phyloP scores from a whole-genome alignment of 2,329 filamentous ascomycete species.

The Colletotrichum filicis region DNA sequence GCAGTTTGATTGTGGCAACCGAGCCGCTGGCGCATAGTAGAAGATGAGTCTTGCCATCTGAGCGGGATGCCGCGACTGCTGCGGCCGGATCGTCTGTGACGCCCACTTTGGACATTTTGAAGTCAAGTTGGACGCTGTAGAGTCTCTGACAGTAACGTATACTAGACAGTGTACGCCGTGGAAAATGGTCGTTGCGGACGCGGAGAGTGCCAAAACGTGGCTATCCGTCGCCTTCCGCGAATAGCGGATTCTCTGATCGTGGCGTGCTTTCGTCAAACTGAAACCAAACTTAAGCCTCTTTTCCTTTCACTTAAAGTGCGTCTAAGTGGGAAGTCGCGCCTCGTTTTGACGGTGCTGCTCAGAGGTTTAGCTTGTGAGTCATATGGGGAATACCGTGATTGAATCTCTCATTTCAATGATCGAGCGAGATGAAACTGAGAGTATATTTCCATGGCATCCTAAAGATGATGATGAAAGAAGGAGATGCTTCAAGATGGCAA shows the following conservation, averaged over 20 bases:
- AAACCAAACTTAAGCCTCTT: too few relatives aligned
- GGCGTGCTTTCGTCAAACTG: too few relatives aligned
- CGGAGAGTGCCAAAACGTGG: too few relatives aligned
- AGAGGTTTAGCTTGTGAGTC: not conserved
- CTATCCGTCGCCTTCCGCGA: too few relatives aligned
- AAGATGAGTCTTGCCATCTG: conserved; percentile 31
- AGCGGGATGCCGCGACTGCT: conserved; percentile 24
- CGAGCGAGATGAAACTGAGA: too few relatives aligned
- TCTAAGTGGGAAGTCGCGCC: too few relatives aligned
- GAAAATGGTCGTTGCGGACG: too few relatives aligned
- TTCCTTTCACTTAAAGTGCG: too few relatives aligned
- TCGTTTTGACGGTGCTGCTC: not conserved
- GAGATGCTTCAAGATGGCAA: not conserved
- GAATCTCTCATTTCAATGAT: not conserved
- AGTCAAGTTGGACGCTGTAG: too few relatives aligned
- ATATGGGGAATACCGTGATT: not conserved
- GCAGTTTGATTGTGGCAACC: conserved; percentile 83
- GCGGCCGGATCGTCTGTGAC: conserved; percentile 25
- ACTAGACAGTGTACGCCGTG: too few relatives aligned
- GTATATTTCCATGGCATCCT: not conserved
- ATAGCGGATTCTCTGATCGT: too few relatives aligned
- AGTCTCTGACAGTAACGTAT: too few relatives aligned
- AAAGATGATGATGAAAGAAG: not conserved
- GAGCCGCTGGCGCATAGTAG: conserved; percentile 26
- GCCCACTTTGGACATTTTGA: conserved; percentile 11